These are phyloP conservation scores for Funneliformis mosseae DNA, from an alignment of 192 early-diverging fungal genomes.

Conservation along the genomic window DNA sequence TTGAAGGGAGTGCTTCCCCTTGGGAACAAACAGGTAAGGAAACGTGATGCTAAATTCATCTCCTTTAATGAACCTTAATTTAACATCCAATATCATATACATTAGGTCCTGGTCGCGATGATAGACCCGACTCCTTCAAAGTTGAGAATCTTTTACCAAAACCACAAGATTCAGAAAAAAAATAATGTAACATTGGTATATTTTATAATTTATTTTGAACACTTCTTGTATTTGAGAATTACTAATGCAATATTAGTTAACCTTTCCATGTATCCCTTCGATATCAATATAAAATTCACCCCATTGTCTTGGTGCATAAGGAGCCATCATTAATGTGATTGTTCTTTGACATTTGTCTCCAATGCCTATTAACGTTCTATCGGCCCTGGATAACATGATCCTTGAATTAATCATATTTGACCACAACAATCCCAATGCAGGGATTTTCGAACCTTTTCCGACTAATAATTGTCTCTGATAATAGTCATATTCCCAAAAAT, in stretches of 20 bases:
- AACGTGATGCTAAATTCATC: not conserved
- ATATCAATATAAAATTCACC: constrained; percentile 32
- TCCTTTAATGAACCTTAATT: not conserved
- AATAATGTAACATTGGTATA: constrained; percentile 3
- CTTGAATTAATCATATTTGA: constrained; percentile 72
- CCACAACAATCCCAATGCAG: constrained; percentile 75
- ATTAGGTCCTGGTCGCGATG: constrained; percentile 48
- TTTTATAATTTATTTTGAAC: not conserved
- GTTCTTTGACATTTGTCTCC: not conserved
- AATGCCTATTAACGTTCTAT: constrained; percentile 11
- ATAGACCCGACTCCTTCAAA: constrained; percentile 38
- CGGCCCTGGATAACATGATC: constrained; percentile 47
- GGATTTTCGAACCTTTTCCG: constrained; percentile 52
- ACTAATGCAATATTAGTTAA: not conserved
- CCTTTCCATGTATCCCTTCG: constrained; percentile 12
- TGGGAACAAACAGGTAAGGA: constrained; percentile 85
- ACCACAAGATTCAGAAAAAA: constrained; percentile 10
- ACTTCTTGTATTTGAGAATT: not conserved
- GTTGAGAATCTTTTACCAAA: constrained; percentile 30
- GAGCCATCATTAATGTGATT: constrained; percentile 22
- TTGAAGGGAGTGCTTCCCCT: constrained; percentile 89
- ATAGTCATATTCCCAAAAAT: constrained; percentile 25
- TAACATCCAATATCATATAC: not conserved
- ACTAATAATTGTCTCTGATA: constrained; percentile 32
- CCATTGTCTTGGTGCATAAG: constrained; percentile 1